These are phyloP conservation scores for Taphrina deformans DNA, from an alignment of 1,139 yeast species.

Conservation along the genomic window DNA sequence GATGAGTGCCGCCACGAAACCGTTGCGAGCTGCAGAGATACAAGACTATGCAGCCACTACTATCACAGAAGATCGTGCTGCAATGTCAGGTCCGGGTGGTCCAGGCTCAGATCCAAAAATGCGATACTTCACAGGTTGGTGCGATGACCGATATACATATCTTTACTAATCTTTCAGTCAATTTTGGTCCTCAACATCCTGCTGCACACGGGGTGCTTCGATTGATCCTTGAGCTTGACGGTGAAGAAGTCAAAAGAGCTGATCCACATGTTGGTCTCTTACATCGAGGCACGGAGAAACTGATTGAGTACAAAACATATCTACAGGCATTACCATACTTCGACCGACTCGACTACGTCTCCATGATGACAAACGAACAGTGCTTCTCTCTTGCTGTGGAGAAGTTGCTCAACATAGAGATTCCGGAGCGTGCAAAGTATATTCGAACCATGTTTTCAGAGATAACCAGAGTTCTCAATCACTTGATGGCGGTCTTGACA, in stretches of 20 bases:
- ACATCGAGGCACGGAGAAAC: constrained; percentile 86
- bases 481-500: constrained; percentile 80
- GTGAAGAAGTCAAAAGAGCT: constrained; percentile 82
- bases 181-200: constrained; percentile 93
- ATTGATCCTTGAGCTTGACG: constrained; percentile 78
- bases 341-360: constrained; percentile 80
- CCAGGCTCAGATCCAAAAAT: constrained; percentile 30
- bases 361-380: constrained; percentile 88
- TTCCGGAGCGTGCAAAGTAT: constrained; percentile 80
- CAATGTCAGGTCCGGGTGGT: constrained; percentile 19
- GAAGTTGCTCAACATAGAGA: constrained; percentile 78
- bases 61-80: constrained; percentile 28
- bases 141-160: constrained; percentile 54
- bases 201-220: constrained; percentile 94
- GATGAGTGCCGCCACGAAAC: constrained; percentile 33
- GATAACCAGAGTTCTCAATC: constrained; percentile 80
- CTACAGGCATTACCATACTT: constrained; percentile 71
- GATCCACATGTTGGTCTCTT: constrained; percentile 88
- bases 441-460: constrained; percentile 85
- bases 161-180: constrained; percentile 50
- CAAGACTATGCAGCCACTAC: constrained; percentile 23
- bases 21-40: constrained; percentile 16
- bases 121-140: constrained; percentile 31
- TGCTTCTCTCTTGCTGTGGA: constrained; percentile 83
- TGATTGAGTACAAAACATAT: constrained; percentile 73